Percentiles rank a stretch among this genome's conserved stretches.
Conservation (phyloP, 768 basidiomycete genomes). For the Phanerodontia chrysosporium region DNA sequence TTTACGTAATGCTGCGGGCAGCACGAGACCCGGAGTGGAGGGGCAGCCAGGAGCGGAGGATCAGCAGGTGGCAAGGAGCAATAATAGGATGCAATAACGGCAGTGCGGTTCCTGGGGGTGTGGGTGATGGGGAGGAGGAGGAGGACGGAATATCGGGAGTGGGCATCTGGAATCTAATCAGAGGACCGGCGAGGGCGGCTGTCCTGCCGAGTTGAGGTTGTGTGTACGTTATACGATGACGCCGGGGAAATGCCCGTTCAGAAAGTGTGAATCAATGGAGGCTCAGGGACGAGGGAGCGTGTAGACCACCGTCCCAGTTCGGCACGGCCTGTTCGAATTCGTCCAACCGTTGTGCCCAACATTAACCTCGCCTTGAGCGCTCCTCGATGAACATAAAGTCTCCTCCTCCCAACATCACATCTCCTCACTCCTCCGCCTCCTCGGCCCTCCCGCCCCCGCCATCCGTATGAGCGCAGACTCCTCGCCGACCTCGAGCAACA, state of each 20-base stretch:
- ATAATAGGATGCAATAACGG: no score
- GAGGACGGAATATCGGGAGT: neutral
- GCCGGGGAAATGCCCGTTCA: neutral
- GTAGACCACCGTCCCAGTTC: conserved; percentile 1
- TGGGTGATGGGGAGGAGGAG: neutral
- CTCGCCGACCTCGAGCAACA: neutral
- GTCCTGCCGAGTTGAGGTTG: conserved; percentile 1
- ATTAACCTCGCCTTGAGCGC: neutral
- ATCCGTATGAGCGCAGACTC: conserved; percentile 13
- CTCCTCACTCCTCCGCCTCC: neutral
- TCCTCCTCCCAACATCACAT: neutral
- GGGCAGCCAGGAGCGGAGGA: no score
- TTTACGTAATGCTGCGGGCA: no score
- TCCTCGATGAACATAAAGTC: conserved; percentile 4
- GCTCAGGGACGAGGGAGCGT: neutral
- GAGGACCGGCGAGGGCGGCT: neutral
- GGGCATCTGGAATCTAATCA: neutral
- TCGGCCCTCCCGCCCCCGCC: neutral
- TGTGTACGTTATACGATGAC: neutral
- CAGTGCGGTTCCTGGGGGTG: neutral
- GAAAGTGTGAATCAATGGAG: neutral
- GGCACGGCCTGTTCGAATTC: neutral
- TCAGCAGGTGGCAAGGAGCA: neutral
- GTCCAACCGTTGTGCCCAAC: neutral
- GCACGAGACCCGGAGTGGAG: neutral